These are phyloP conservation scores for Penicillium paxilli DNA, from an alignment of 495 filamentous ascomycete genomes.

Conservation along the genomic window DNA sequence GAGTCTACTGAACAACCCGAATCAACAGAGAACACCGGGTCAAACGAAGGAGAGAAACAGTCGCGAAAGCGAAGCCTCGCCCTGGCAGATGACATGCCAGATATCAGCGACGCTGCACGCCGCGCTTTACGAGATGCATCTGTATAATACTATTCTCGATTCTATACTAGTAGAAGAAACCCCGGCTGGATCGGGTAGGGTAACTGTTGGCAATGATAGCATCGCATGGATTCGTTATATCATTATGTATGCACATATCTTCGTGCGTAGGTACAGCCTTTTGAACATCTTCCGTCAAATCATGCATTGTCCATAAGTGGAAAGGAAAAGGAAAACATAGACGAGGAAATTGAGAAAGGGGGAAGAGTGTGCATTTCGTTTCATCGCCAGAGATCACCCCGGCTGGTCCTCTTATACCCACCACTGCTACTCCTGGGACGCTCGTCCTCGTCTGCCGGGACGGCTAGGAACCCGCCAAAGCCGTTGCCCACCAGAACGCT, in stretches of 20 bases:
- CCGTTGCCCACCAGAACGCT: constrained; percentile 72
- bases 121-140: background rate
- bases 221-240: background rate
- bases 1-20: background rate
- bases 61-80: background rate
- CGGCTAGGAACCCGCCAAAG: constrained; percentile 77
- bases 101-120: background rate
- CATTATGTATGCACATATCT: background rate
- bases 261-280: background rate
- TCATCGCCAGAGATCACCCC: constrained; percentile 46
- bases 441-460: constrained; percentile 58
- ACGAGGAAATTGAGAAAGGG: too few relatives aligned
- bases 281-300: background rate
- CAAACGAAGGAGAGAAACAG: background rate
- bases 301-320: background rate
- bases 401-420: constrained; percentile 37
- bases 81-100: background rate
- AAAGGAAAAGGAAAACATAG: background rate
- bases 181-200: background rate
- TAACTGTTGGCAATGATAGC: background rate
- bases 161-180: background rate
- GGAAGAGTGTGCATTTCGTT: too few relatives aligned
- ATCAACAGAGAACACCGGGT: background rate
- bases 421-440: constrained; percentile 39
- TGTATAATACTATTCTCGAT: background rate